Base-by-base conservation (phyloP, 495 filamentous ascomycete genomes). In the Neurospora discreta region DNA sequence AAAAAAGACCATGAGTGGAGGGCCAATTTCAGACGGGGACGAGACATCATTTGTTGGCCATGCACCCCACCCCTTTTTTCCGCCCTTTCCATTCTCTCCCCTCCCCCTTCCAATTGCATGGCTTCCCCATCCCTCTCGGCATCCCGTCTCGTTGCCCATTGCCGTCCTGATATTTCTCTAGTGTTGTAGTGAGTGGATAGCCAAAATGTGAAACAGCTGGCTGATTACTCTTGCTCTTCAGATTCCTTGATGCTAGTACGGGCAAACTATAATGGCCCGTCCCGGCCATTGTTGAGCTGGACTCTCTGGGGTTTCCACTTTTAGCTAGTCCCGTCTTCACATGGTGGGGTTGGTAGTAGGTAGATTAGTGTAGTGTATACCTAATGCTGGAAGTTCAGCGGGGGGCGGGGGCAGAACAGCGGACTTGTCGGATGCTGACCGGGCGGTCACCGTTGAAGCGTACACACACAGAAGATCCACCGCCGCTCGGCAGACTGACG, bases 1-100 rank as follows among this genome's bases (percentile, higher is more conserved):
- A 72, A 46, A 43, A 42, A 69, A 72, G 42, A 36, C 33, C 40
- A 23, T 40, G 67, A 60, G 71, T 70, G 67, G 71, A 70, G 71
- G 71, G 46, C 26, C 68, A 72, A 72, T 72, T 72, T 72, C 71
- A 60, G 41, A 72, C 42, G 33, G 39, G 71, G 68, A 40, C 43
- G 39, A 69, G n/a, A 58, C 33, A 65, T 65, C 26, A 65, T 65
- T 65, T 65, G 52, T 36, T 65, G 52, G 52, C 52, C 3, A 65
- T 65, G 52, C 52, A 65, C 52, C 26, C 52, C 52, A 65, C 52
- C 52, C 52, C 52, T 65, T 65, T 60, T 65, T 65, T 2, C 52
- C 52, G 15, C 52, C 26, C 52, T 65, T 65, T 23, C 52, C 23
- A 65, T 18, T 13, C 52, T 33, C 23, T n/a, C 52, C 52, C 26